phyloP scores from a whole-genome alignment of 2,329 filamentous ascomycete species.

The Nemania abortiva region DNA sequence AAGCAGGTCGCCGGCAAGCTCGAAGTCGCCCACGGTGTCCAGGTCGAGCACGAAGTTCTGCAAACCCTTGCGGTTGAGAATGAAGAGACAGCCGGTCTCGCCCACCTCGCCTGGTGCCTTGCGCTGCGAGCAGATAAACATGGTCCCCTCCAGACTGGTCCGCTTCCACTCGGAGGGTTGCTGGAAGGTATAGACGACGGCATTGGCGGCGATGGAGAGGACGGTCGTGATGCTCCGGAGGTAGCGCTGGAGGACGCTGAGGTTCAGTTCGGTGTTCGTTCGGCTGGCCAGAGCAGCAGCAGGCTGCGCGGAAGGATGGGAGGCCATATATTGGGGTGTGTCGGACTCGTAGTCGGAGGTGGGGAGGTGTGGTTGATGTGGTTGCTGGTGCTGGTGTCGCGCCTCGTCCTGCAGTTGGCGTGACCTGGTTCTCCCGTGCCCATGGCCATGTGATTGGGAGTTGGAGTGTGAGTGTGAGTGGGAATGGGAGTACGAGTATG shows the following conservation, averaged over 20 bases:
- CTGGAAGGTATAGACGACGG: slow-evolving; percentile 83
- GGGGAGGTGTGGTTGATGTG: slow-evolving; percentile 50
- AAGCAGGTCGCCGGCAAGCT: slow-evolving; percentile 69
- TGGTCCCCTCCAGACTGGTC: slow-evolving; percentile 83
- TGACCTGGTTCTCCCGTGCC: slow-evolving; percentile 52
- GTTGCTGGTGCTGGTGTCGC: slow-evolving; percentile 36
- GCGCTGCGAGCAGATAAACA: slow-evolving; percentile 83
- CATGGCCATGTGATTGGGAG: slow-evolving; percentile 41
- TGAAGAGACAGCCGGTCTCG: slow-evolving; percentile 70
- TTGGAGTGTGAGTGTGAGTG: slow-evolving; percentile 25
- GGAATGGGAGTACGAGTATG: slow-evolving; percentile 2
- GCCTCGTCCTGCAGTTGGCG: slow-evolving; percentile 47
- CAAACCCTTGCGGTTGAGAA: slow-evolving; percentile 78
- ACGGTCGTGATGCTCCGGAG: slow-evolving; percentile 79
- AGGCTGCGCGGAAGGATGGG: slow-evolving; percentile 57
- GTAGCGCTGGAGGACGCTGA: slow-evolving; percentile 85
- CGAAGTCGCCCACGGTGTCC: slow-evolving; percentile 70
- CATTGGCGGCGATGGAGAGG: slow-evolving; percentile 84
- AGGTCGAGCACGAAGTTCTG: slow-evolving; percentile 78
- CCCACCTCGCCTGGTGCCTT: slow-evolving; percentile 52
- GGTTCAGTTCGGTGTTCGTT: slow-evolving; percentile 87
- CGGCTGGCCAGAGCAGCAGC: slow-evolving; percentile 69
- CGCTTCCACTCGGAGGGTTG: slow-evolving; percentile 81
- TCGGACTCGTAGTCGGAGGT: slow-evolving; percentile 76
- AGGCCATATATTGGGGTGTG: slow-evolving; percentile 62